Evolutionary conservation across 2,329 filamentous ascomycete species (phyloP).

Genomic region (Cladophialophora carrionii): DNA sequence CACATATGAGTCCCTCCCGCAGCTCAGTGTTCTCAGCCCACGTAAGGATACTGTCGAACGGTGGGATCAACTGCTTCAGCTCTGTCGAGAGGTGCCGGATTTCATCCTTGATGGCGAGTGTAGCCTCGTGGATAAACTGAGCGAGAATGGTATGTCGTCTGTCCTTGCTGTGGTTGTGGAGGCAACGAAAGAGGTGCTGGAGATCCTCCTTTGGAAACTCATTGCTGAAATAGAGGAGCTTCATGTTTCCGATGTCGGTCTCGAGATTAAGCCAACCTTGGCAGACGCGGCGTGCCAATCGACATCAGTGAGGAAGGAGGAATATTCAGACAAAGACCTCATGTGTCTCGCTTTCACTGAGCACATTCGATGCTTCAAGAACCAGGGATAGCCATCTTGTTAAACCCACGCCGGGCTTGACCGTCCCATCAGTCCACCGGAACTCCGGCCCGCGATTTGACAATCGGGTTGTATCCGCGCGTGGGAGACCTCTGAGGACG

Average conservation of each 20-base stretch:
- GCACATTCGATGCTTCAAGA: neutral
- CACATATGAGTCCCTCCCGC: constrained; percentile 49
- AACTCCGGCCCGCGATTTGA: neutral
- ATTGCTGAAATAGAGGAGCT: constrained; percentile 52
- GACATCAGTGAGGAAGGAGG: neutral
- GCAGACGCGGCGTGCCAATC: neutral
- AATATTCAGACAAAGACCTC: neutral
- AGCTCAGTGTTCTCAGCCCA: constrained; percentile 39
- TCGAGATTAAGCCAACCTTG: neutral
- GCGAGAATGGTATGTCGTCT: constrained; percentile 45
- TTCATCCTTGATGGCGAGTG: constrained; percentile 49
- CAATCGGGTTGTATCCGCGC: neutral
- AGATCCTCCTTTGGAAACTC: constrained; percentile 56
- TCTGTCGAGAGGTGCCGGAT: constrained; percentile 37
- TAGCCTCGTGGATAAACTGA: constrained; percentile 49
- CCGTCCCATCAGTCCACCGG: neutral
- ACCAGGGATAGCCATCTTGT: no score
- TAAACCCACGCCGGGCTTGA: neutral
- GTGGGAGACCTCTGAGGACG: neutral
- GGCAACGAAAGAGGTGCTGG: constrained; percentile 45
- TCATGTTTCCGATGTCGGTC: neutral
- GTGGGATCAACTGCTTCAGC: constrained; percentile 33
- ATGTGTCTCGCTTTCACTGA: neutral
- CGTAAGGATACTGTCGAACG: constrained; percentile 33
- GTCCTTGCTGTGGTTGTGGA: constrained; percentile 50